Evolutionary conservation across 2,329 filamentous ascomycete species (phyloP), one percentile per base, ranked within the genome.

Genomic region (Curvularia eragrostidis): DNA sequence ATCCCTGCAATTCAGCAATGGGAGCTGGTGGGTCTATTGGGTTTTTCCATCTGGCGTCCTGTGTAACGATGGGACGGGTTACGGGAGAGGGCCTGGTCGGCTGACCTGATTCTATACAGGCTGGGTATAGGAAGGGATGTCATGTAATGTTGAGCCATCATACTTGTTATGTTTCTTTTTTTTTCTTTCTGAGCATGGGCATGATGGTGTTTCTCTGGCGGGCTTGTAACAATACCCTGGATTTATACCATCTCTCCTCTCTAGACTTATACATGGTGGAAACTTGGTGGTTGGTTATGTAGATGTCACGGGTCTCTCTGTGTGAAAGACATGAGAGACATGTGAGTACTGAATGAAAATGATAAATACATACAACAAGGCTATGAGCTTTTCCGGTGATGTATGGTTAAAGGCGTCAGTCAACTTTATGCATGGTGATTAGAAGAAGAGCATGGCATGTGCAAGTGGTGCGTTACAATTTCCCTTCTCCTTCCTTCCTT

Each of bases 221-320:
- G 21, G 32, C 30, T 23, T 52, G 50, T 52, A 52, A 52, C 28
- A 44, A 52, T 52, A 52, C 50, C 50, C 50, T 38, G 50, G 41
- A 49, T 56, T 42, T 50, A 30, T 38, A 60, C 34, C 42, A 63
- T 67, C 64, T 59, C 62, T 54, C 52, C 46, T 49, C 56, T 55
- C 38, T 32, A 28, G 32, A 49, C 18, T 23, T 48, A 23, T 34
- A 34, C 21, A 36, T n/a, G 34, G 34, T 36, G 34, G 32, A 36
- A 36, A 18, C 34, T 7, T n/a, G n/a, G 15, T 18, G 7, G 34
- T 18, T 18, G 34, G 15, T 9, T 36, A 36, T 15, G n/a, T 36
- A 34, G 44, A 36, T 23, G n/a, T 13, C 30, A 48, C 19, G 28
- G n/a, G 41, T 42, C n/a, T 24, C 15, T 36, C 12, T 38, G 19